A percentile compares a stretch with the other conserved stretches of the same genome.
Evolutionary conservation across 2,329 filamentous ascomycete genomes (phyloP).

Genomic region (Thermothelomyces thermophilus): DNA sequence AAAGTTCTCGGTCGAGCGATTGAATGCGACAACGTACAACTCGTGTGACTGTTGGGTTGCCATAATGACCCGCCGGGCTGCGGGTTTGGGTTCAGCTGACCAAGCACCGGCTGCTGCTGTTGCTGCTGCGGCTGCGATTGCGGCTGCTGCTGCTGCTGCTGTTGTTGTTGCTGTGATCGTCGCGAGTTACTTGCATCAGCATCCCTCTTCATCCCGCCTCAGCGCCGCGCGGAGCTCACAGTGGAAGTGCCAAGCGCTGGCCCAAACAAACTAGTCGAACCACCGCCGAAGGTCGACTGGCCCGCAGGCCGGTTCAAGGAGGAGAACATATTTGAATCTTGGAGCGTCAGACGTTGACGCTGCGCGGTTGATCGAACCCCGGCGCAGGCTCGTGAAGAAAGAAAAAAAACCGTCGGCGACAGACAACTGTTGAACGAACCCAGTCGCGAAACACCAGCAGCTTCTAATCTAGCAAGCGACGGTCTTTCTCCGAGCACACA

Average conservation of each 20-base stretch:
- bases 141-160: conserved; percentile 33
- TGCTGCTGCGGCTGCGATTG: conserved; percentile 32
- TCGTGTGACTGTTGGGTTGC: conserved; percentile 46
- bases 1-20: neutral
- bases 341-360: conserved; percentile 3
- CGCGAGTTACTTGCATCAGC: conserved; percentile 27
- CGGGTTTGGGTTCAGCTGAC: conserved; percentile 22
- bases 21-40: conserved; percentile 33
- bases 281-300: conserved; percentile 25
- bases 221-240: conserved; percentile 14
- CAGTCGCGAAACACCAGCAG: neutral
- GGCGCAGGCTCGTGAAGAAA: neutral
- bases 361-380: neutral
- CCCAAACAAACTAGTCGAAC: conserved; percentile 23
- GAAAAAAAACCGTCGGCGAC: neutral
- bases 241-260: conserved; percentile 14
- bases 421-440: neutral
- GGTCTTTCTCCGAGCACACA: too few relatives aligned
- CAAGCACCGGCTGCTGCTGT: conserved; percentile 25
- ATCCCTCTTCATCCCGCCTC: neutral
- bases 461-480: neutral
- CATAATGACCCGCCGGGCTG: conserved; percentile 46
- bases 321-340: conserved; percentile 18
- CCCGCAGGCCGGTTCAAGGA: conserved; percentile 20
- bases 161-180: conserved; percentile 31